A percentile compares a stretch with the other conserved stretches of the same genome.
phyloP scores from a whole-genome alignment of 352 stramenopile genomes.

The Phytophthora cactorum region DNA sequence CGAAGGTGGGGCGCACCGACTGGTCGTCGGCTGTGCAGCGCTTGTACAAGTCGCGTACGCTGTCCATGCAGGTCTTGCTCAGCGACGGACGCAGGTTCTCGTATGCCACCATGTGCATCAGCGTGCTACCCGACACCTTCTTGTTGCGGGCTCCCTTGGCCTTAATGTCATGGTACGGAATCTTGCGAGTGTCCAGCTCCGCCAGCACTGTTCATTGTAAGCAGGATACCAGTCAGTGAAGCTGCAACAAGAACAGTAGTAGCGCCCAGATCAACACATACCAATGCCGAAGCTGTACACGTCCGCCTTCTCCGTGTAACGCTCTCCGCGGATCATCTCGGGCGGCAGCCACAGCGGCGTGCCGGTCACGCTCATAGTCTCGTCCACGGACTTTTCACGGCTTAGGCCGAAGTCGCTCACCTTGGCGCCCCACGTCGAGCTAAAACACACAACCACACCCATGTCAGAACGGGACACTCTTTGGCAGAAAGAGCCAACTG shows the following conservation, averaged over 20 bases:
- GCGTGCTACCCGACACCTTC: constrained; percentile 83
- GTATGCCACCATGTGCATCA: constrained; percentile 93
- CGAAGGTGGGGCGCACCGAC: constrained; percentile 75
- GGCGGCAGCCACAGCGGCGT: constrained; percentile 86
- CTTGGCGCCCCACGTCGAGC: constrained; percentile 90
- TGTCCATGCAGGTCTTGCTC: constrained; percentile 85
- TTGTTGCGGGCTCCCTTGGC: constrained; percentile 83
- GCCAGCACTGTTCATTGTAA: constrained; percentile 62
- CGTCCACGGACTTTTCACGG: constrained; percentile 95
- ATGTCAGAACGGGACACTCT: constrained; percentile 24
- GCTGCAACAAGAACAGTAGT: background rate
- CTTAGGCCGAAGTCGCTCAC: constrained; percentile 98
- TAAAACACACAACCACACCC: constrained; percentile 22
- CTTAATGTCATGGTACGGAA: constrained; percentile 91
- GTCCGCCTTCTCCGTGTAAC: constrained; percentile 89
- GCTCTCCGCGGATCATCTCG: constrained; percentile 90
- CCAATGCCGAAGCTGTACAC: constrained; percentile 91
- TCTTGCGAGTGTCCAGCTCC: constrained; percentile 87
- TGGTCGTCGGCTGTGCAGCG: constrained; percentile 85
- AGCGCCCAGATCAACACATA: constrained; percentile 28
- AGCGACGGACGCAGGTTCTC: constrained; percentile 86
- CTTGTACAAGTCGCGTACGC: constrained; percentile 79
- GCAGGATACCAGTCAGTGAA: constrained; percentile 10
- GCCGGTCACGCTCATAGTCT: constrained; percentile 93
- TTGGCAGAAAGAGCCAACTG: constrained; percentile 12